Percentiles rank a stretch among this genome's conserved stretches.
These are phyloP conservation scores for Trichocomaceae sp. DNA, from an alignment of 2,329 filamentous ascomycete species.

Conservation along the genomic window DNA sequence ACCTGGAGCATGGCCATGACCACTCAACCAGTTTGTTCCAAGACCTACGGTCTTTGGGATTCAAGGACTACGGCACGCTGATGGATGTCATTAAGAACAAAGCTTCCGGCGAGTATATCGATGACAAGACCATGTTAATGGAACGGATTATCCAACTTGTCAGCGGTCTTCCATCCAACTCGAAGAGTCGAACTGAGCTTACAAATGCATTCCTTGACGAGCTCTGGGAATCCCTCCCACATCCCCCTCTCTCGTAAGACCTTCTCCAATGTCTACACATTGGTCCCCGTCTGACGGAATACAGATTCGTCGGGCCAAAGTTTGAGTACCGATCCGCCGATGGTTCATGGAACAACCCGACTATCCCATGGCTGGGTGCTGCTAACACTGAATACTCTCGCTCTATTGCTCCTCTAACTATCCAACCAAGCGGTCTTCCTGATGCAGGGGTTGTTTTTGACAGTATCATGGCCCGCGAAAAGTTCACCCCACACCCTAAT, in stretches of 20 bases:
- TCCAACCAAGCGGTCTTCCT: constrained; percentile 59
- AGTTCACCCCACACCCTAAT: constrained; percentile 54
- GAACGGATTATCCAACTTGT: constrained; percentile 65
- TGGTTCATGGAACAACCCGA: constrained; percentile 65
- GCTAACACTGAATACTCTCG: constrained; percentile 63
- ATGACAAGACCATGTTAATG: constrained; percentile 75
- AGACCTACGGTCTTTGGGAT: constrained; percentile 54
- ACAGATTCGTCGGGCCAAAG: constrained; percentile 45
- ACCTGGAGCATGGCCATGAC: constrained; percentile 39
- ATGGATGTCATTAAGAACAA: constrained; percentile 56
- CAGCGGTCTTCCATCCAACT: constrained; percentile 56
- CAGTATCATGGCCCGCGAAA: constrained; percentile 36
- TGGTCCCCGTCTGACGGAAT: constrained; percentile 11
- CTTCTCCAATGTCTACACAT: not conserved
- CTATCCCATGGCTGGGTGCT: constrained; percentile 58
- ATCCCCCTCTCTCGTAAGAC: constrained; percentile 60
- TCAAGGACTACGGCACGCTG: constrained; percentile 57
- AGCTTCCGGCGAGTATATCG: constrained; percentile 56
- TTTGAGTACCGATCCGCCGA: constrained; percentile 63
- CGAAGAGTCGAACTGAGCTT: constrained; percentile 54
- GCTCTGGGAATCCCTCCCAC: constrained; percentile 65
- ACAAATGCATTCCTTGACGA: constrained; percentile 62
- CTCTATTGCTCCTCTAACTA: constrained; percentile 53
- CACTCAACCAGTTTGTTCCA: constrained; percentile 47
- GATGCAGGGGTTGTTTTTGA: constrained; percentile 53